Conservation (phyloP, 768 basidiomycete genomes). For the Baorangia bicolor region DNA sequence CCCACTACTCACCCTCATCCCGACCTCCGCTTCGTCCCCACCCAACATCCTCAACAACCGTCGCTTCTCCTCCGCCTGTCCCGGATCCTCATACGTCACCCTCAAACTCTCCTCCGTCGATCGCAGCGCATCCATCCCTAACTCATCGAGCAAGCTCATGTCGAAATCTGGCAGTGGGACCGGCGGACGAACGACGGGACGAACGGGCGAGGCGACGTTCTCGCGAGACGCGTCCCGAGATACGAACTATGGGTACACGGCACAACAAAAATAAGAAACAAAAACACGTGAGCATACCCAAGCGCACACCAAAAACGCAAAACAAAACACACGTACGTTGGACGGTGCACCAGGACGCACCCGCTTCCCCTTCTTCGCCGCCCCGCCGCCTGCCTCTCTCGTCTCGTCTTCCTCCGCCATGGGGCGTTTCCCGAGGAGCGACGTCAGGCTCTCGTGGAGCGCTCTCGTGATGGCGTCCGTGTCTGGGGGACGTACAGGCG, state of each 20-base stretch:
- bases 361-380: slow-evolving; percentile 34
- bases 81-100: slow-evolving; percentile 70
- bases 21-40: slow-evolving; percentile 15
- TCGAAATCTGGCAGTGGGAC: slow-evolving; percentile 25
- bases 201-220: slow-evolving; percentile 12
- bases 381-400: slow-evolving; percentile 13
- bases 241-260: slow-evolving; percentile 13
- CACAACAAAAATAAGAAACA: not conserved
- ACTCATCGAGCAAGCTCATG: slow-evolving; percentile 28
- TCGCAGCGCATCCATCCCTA: slow-evolving; percentile 13
- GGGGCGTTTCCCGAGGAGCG: slow-evolving; percentile 67
- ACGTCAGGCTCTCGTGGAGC: slow-evolving; percentile 66
- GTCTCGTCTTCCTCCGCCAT: slow-evolving; percentile 40
- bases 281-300: not conserved
- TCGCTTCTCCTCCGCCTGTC: slow-evolving; percentile 55
- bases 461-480: slow-evolving; percentile 52
- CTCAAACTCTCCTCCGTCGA: slow-evolving; percentile 47
- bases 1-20: too few relatives aligned
- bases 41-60: slow-evolving; percentile 55
- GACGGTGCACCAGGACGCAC: slow-evolving; percentile 37
- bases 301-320: too few relatives aligned
- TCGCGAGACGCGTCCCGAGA: slow-evolving; percentile 41
- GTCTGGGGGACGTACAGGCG: slow-evolving; percentile 37
- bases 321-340: slow-evolving; percentile 29
- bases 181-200: slow-evolving; percentile 1